These are phyloP conservation scores for Podila epicladia DNA, from an alignment of 192 early-diverging fungal genomes.

Conservation along the genomic window DNA sequence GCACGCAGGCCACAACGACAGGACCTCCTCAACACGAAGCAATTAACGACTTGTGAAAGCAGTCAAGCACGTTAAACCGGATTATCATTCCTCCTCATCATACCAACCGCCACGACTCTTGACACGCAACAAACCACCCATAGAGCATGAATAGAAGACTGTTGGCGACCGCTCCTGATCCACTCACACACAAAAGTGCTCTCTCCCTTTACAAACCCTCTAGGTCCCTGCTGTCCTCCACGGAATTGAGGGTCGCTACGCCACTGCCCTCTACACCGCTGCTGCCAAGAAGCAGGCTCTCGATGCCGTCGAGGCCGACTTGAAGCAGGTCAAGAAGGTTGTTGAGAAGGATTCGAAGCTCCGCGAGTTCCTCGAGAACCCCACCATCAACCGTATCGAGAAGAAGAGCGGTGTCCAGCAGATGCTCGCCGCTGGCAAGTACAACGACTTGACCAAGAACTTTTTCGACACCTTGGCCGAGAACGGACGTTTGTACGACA, in stretches of 20 bases:
- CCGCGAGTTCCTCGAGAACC: conserved; percentile 83
- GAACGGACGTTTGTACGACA: conserved; percentile 92
- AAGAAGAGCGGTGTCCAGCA: conserved; percentile 82
- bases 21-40: too few species aligned
- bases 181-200: background rate
- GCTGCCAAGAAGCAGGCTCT: conserved; percentile 85
- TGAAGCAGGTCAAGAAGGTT: conserved; percentile 71
- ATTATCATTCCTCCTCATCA: background rate
- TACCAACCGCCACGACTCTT: background rate
- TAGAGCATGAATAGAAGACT: background rate
- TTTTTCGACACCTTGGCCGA: conserved; percentile 93
- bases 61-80: background rate
- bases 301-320: conserved; percentile 85
- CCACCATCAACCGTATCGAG: conserved; percentile 79
- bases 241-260: conserved; percentile 97
- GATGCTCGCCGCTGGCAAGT: conserved; percentile 73
- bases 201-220: background rate
- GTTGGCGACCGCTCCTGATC: background rate
- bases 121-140: background rate
- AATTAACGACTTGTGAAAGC: too few species aligned
- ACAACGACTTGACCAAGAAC: conserved; percentile 85
- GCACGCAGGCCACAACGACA: too few species aligned
- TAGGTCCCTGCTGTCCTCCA: conserved; percentile 87
- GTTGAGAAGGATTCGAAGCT: conserved; percentile 80
- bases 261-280: conserved; percentile 95